Base-by-base conservation (phyloP, 768 basidiomycete genomes). In the Suillus bovinus region DNA sequence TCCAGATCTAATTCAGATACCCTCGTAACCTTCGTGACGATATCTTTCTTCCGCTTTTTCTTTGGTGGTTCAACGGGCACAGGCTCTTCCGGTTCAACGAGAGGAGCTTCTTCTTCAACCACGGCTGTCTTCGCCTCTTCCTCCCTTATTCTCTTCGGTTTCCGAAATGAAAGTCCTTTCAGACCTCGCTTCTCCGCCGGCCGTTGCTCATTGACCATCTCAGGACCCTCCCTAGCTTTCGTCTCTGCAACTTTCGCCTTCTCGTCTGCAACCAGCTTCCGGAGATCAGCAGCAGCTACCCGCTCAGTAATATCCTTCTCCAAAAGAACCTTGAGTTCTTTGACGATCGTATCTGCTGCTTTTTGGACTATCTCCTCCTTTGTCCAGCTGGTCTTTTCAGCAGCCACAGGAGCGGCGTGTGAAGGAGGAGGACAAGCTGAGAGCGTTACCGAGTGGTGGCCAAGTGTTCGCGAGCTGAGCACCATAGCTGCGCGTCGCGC, bases 401-500 rank as follows among this genome's bases (percentile, higher is more conserved):
- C 74, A 4, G 74, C 71, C 24, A 70, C 69, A 17, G 76, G 73
- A 13, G 72, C 69, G 61, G 69, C 72, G 61, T 70, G 70, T 17
- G 77, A 77, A 1, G 78, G 73, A 4, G 77, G 70, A 10, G 77
- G 72, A 46, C 73, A 67, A 8, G 85, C 79, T 13, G 82, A 80
- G 29, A 90, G 75, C 16, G 79, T 81, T 22, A 90, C 86, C 22
- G 84, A 74, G 64, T 86, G 86, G 66, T 86, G 82, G 1, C 80
- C 83, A 3, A 91, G 81, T 61, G 79, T 84, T 44, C 82, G 84
- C 7, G 77, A 75, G 63, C 76, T 78, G 39, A 95, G 82, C 4
- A 92, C 86, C 66, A 84, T 83, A 10, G 82, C 81, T 0, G 93
- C 91, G 4, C 88, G 80, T 7, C 86, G 79, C 0, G 94, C 94